Evolutionary conservation across 768 basidiomycete species (phyloP).

Genomic region (Lentinula raphanica): DNA sequence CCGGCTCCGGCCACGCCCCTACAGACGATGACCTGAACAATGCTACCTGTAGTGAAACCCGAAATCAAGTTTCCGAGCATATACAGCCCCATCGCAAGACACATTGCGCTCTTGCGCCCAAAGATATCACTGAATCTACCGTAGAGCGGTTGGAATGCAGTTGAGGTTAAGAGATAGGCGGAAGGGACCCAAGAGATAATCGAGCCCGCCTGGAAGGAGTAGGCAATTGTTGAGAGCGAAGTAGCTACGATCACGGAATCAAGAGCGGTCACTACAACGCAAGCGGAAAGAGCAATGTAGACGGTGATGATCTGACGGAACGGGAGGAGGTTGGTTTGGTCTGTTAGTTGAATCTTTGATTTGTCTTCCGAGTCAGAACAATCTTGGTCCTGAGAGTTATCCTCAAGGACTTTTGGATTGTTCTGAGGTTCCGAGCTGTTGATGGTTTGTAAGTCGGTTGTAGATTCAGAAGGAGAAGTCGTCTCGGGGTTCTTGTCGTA

Average conservation of each 20-base stretch:
- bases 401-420: background rate
- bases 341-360: constrained; percentile 36
- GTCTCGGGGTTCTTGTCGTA: background rate
- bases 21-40: constrained; percentile 63
- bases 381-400: background rate
- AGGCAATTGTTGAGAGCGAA: constrained; percentile 63
- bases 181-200: constrained; percentile 70
- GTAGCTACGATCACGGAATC: constrained; percentile 61
- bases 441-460: background rate
- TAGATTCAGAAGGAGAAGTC: background rate
- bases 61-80: constrained; percentile 60
- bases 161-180: constrained; percentile 62
- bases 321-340: constrained; percentile 75
- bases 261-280: constrained; percentile 55
- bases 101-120: constrained; percentile 57
- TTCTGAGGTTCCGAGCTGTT: background rate
- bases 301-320: constrained; percentile 58
- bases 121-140: constrained; percentile 65
- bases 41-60: constrained; percentile 53
- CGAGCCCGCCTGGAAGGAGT: constrained; percentile 58
- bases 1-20: constrained; percentile 66
- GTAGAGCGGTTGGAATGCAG: constrained; percentile 56
- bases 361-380: background rate
- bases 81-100: constrained; percentile 50
- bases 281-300: constrained; percentile 55